Base-by-base conservation (phyloP, 331 rosid species). In the Acacia pycnantha region DNA sequence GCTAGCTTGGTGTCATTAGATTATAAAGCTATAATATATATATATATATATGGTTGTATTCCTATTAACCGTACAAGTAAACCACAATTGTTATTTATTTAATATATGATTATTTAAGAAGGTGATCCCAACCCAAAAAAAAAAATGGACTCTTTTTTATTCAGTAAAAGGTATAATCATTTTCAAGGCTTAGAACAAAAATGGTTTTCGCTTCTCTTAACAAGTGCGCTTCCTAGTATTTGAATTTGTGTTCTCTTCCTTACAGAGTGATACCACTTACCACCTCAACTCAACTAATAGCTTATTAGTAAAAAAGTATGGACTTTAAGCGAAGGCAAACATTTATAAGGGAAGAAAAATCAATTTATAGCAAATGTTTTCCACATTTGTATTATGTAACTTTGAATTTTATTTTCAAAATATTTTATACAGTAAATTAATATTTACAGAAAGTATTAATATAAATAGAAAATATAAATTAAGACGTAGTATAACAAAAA, bases 241-340 rank as follows among this genome's bases (percentile, higher is more conserved):
- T 35, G 8, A 35, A 35, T 0, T 6, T 6, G 8, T 35, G 5
- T 35, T 6, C 8, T 35, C 40, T 0, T 35, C 5, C 1, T 5
- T 35, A 35, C 8, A 5, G 0, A 6, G 0, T 35, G 1, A 35
- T 0, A 1, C 8, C 8, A 35, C 7, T 5, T 35, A 35, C 1
- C 40, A 35, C 1, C 5, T 5, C 6, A 35, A 37, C n/a, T 33
- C 0, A 33, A 37, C 41, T 1, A 37, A 37, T 6, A 37, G 7
- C 1, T 35, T 4, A 0, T 5, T 35, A 5, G 40, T 35, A 43
- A 10, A 9, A 19, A 9, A 18, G 40, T 18, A 35, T 8, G 27
- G 26, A 67, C 48, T 37, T 22, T 16, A 65, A 16, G 71, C 8
- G 0, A 59, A 59, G 2, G 11, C 2, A 65, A 33, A 2, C 41